A percentile compares a stretch with the other conserved stretches of the same genome.
phyloP scores from a whole-genome alignment of 1,139 yeast genomes.

The Hyphopichia burtonii region DNA sequence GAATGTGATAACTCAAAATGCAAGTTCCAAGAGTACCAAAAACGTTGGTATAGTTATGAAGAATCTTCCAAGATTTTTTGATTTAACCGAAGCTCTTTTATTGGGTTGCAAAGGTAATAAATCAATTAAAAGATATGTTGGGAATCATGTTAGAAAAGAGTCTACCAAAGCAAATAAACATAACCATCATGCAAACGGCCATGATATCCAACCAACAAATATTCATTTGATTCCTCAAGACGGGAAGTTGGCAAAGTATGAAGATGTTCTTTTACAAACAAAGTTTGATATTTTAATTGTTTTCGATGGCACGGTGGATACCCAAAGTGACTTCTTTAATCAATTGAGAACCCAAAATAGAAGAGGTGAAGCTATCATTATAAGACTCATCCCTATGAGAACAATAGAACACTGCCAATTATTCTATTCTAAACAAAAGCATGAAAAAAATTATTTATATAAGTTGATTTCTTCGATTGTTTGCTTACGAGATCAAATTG shows the following conservation, averaged over 20 bases:
- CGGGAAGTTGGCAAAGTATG: constrained; percentile 30
- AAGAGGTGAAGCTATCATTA: constrained; percentile 47
- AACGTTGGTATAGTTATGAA: constrained; percentile 39
- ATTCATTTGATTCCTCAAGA: constrained; percentile 49
- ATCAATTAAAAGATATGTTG: constrained; percentile 62
- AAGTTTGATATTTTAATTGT: constrained; percentile 65
- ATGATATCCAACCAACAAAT: constrained; percentile 15
- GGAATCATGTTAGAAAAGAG: constrained; percentile 45
- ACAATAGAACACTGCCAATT: constrained; percentile 76
- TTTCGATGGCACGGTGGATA: constrained; percentile 68
- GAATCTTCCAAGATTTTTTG: constrained; percentile 51
- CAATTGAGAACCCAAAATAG: constrained; percentile 34
- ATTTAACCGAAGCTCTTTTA: constrained; percentile 73
- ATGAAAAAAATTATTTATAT: constrained; percentile 50
- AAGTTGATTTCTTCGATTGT: constrained; percentile 80
- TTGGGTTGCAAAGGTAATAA: constrained; percentile 64
- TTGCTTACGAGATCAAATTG: constrained; percentile 80
- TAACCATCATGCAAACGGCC: constrained; percentile 8
- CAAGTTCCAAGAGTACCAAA: constrained; percentile 44
- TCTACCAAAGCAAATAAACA: constrained; percentile 25
- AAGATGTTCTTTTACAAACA: constrained; percentile 20
- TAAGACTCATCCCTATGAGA: constrained; percentile 72
- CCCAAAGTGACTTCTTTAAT: constrained; percentile 26
- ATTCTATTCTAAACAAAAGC: constrained; percentile 25
- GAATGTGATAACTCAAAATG: constrained; percentile 32